Evolutionary conservation across 805 yeast species (phyloP).

Genomic region (Yarrowia sp.): DNA sequence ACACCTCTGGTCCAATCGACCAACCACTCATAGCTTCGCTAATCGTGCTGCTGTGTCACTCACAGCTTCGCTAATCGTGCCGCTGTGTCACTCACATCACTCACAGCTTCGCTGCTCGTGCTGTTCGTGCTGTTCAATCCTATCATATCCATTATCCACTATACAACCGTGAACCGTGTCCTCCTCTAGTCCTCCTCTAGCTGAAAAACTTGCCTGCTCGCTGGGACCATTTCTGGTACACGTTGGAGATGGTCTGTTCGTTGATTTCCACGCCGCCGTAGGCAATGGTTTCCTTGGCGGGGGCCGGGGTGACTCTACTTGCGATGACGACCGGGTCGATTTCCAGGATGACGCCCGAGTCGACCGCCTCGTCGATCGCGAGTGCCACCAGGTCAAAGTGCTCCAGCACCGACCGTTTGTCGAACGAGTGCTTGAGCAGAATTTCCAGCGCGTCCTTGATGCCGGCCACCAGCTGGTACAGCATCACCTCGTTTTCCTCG

Average conservation of each 20-base stretch:
- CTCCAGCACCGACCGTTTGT: slow-evolving; percentile 77
- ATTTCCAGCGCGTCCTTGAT: slow-evolving; percentile 82
- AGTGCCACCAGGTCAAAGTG: slow-evolving; percentile 84
- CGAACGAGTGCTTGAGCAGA: slow-evolving; percentile 70
- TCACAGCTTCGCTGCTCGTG: too few species aligned
- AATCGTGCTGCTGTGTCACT: too few species aligned
- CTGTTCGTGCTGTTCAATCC: too few species aligned
- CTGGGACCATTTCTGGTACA: slow-evolving; percentile 59
- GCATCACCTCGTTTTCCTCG: slow-evolving; percentile 84
- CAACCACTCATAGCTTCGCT: too few species aligned
- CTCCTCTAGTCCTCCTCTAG: background rate
- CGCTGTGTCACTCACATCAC: too few species aligned
- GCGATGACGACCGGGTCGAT: slow-evolving; percentile 87
- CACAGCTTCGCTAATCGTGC: too few species aligned
- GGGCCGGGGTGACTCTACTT: slow-evolving; percentile 88
- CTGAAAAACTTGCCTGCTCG: slow-evolving; percentile 32
- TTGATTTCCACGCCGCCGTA: slow-evolving; percentile 51
- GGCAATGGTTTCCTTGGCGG: slow-evolving; percentile 66
- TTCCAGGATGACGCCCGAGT: slow-evolving; percentile 91
- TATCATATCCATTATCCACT: too few species aligned
- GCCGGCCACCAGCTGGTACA: slow-evolving; percentile 77
- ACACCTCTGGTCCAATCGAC: too few species aligned
- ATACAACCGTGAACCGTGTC: too few species aligned
- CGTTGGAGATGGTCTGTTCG: slow-evolving; percentile 67
- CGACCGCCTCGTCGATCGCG: slow-evolving; percentile 90